A percentile compares a stretch with the other conserved stretches of the same genome.
phyloP scores from a whole-genome alignment of 2,329 filamentous ascomycete genomes.

The Blastomyces parvus region DNA sequence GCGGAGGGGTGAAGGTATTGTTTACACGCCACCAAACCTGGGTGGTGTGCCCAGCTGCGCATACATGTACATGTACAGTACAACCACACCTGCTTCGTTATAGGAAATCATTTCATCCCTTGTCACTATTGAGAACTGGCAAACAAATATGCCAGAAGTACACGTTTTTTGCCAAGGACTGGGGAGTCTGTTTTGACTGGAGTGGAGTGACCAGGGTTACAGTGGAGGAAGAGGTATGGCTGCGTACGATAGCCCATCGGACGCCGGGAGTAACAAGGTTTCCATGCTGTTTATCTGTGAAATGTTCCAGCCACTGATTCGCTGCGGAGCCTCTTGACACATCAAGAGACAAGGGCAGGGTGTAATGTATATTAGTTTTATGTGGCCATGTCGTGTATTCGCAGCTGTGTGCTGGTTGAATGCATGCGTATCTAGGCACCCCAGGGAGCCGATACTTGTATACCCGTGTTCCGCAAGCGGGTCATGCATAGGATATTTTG shows the following conservation, averaged over 20 bases:
- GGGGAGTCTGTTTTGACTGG: neutral
- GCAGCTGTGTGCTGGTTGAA: neutral
- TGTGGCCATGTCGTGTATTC: neutral
- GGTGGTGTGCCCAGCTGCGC: neutral
- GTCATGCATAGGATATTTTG: neutral
- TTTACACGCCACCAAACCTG: neutral
- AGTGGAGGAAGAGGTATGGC: neutral
- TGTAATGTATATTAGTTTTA: neutral
- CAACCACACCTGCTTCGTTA: no score
- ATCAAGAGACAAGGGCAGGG: neutral
- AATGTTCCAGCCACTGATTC: neutral
- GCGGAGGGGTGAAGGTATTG: neutral
- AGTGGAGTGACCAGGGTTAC: neutral
- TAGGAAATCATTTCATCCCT: neutral
- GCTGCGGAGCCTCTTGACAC: neutral
- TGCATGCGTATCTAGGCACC: neutral
- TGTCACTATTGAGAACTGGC: neutral
- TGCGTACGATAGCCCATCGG: neutral
- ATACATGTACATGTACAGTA: neutral
- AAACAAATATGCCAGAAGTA: neutral
- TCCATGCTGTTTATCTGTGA: neutral
- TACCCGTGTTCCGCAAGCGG: no score
- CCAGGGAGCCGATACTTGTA: neutral
- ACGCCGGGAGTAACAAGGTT: neutral
- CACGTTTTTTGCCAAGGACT: neutral